Evolutionary conservation across 2,329 filamentous ascomycete species (phyloP).

Genomic region (Aspergillus fumigatiaffinis): DNA sequence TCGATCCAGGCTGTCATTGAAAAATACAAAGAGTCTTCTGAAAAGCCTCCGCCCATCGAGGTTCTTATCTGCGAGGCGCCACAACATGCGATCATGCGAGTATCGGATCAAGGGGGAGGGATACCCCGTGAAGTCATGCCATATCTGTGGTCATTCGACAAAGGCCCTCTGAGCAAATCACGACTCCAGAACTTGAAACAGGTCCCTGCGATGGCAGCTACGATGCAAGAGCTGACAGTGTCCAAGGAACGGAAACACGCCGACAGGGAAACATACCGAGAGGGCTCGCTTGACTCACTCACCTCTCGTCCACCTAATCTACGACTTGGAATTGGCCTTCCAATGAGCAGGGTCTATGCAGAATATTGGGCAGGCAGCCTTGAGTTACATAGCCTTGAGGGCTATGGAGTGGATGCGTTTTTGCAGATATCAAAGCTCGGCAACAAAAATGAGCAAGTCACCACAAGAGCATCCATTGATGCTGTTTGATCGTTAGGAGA

Average conservation of each 20-base stretch:
- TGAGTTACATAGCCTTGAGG: slow-evolving; percentile 86
- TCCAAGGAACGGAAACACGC: slow-evolving; percentile 32
- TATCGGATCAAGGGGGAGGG: slow-evolving; percentile 92
- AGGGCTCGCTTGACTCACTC: slow-evolving; percentile 72
- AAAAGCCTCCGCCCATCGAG: slow-evolving; percentile 74
- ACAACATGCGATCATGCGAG: slow-evolving; percentile 92
- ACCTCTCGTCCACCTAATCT: slow-evolving; percentile 81
- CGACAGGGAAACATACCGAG: slow-evolving; percentile 37
- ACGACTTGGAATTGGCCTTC: slow-evolving; percentile 85
- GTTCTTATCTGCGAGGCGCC: slow-evolving; percentile 91
- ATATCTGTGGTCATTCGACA: slow-evolving; percentile 94
- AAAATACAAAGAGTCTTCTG: slow-evolving; percentile 50
- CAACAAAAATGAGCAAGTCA: slow-evolving; percentile 96
- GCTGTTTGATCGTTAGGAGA: slow-evolving; percentile 51
- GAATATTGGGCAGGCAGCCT: slow-evolving; percentile 97
- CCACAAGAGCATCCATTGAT: slow-evolving; percentile 71
- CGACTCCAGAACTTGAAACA: slow-evolving; percentile 79
- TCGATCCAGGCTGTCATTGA: slow-evolving; percentile 91
- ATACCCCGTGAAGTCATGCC: slow-evolving; percentile 81
- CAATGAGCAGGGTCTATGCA: slow-evolving; percentile 89
- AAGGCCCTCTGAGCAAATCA: slow-evolving; percentile 74
- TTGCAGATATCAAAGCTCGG: slow-evolving; percentile 93
- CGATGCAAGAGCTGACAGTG: slow-evolving; percentile 75
- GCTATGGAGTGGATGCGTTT: slow-evolving; percentile 94
- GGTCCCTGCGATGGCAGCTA: slow-evolving; percentile 89